Evolutionary conservation across 495 filamentous ascomycete species (phyloP).

Genomic region (Podospora pseudopauciseta): DNA sequence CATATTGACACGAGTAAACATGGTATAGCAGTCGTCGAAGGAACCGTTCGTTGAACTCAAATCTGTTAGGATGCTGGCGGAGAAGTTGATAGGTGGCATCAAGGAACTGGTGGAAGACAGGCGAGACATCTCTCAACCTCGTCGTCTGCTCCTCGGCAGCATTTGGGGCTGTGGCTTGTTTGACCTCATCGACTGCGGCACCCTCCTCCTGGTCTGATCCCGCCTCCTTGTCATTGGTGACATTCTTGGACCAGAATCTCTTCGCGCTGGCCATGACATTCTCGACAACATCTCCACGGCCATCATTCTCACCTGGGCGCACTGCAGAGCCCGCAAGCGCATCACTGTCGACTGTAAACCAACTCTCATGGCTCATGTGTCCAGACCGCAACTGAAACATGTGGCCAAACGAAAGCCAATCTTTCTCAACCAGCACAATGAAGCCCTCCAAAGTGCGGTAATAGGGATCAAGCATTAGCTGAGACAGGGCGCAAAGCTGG

Average conservation of each 20-base stretch:
- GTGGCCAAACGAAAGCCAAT: constrained; percentile 96
- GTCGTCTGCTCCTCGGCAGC: constrained; percentile 44
- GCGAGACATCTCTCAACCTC: constrained; percentile 78
- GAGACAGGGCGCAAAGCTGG: constrained; percentile 89
- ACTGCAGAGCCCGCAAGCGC: constrained; percentile 50
- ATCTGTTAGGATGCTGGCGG: constrained; percentile 80
- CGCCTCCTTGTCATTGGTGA: constrained; percentile 61
- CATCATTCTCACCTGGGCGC: constrained; percentile 52
- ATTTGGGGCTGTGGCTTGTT: constrained; percentile 20
- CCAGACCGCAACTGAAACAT: constrained; percentile 92
- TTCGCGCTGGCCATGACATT: constrained; percentile 84
- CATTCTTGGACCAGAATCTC: constrained; percentile 81
- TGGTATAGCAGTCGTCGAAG: constrained; percentile 88
- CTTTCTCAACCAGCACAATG: constrained; percentile 92
- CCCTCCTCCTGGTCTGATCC: constrained; percentile 54
- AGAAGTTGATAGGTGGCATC: constrained; percentile 92
- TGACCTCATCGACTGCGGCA: constrained; percentile 47
- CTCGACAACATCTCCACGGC: constrained; percentile 73
- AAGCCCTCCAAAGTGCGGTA: constrained; percentile 95
- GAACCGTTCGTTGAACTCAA: constrained; percentile 97
- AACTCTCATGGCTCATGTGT: constrained; percentile 83
- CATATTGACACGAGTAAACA: constrained; percentile 93
- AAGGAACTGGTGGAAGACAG: constrained; percentile 97
- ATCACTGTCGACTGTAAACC: constrained; percentile 85
- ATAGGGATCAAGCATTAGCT: constrained; percentile 93